phyloP scores from a whole-genome alignment of 352 stramenopile species.

The Lagenidium sp. region DNA sequence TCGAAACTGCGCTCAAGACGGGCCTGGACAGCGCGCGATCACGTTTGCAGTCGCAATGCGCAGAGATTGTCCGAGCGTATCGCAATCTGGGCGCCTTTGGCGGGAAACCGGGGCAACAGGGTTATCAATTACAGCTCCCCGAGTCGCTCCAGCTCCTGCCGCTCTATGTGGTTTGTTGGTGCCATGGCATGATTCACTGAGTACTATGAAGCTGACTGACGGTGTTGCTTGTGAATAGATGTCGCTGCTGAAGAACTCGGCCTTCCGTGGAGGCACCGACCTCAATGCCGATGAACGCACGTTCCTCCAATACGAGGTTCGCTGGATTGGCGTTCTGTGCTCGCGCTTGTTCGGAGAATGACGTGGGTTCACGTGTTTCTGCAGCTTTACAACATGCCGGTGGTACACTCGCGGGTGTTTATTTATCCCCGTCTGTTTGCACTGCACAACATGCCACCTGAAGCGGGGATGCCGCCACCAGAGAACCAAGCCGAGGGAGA shows the following conservation, averaged over 20 bases:
- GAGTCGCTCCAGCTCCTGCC: conserved; percentile 93
- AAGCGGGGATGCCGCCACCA: conserved; percentile 69
- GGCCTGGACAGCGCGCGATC: conserved; percentile 92
- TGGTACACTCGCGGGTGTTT: conserved; percentile 87
- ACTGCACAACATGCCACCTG: conserved; percentile 87
- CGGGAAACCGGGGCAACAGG: conserved; percentile 51
- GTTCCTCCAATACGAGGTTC: conserved; percentile 86
- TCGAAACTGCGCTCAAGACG: conserved; percentile 92
- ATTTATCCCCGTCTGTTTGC: conserved; percentile 97
- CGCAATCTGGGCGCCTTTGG: conserved; percentile 73
- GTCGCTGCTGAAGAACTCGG: conserved; percentile 96
- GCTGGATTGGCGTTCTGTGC: too few relatives aligned
- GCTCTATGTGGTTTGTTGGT: conserved; percentile 93
- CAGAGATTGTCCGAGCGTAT: conserved; percentile 92
- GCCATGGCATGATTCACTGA: not conserved
- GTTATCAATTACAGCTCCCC: conserved; percentile 79
- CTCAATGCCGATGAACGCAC: conserved; percentile 94
- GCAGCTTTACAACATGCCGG: conserved; percentile 92
- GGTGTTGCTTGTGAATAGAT: conserved; percentile 63
- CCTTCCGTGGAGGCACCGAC: conserved; percentile 95
- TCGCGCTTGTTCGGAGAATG: not conserved
- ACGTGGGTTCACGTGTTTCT: too few relatives aligned
- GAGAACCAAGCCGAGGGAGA: conserved; percentile 28
- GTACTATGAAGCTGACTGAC: not conserved
- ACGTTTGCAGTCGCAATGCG: conserved; percentile 87